Evolutionary conservation across 352 stramenopile genomes (phyloP).

Genomic region (Blastocystis hominis): DNA sequence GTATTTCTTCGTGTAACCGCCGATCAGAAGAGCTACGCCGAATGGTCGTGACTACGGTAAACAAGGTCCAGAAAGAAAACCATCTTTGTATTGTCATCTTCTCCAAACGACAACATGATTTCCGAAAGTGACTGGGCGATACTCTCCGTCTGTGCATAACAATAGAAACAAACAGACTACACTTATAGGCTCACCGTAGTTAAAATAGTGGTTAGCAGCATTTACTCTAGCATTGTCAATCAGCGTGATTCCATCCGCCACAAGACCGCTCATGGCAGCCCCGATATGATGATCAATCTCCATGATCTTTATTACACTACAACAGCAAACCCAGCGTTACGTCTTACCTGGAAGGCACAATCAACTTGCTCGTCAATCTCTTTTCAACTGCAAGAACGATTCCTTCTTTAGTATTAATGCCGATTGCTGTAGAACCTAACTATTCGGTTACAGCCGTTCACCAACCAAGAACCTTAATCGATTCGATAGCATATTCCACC

Average conservation of each 20-base stretch:
- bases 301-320: constrained; percentile 97
- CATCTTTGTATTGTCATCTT: constrained; percentile 82
- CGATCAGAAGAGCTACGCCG: constrained; percentile 91
- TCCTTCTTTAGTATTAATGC: constrained; percentile 90
- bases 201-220: constrained; percentile 93
- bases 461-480: constrained; percentile 76
- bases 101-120: constrained; percentile 86
- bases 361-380: constrained; percentile 83
- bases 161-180: constrained; percentile 62
- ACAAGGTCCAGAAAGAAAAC: background rate
- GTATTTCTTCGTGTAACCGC: constrained; percentile 82
- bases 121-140: constrained; percentile 96
- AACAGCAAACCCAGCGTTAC: constrained; percentile 28
- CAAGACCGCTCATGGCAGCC: constrained; percentile 92
- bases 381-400: constrained; percentile 97
- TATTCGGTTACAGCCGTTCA: constrained; percentile 57
- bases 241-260: constrained; percentile 91
- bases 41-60: constrained; percentile 80
- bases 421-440: constrained; percentile 93
- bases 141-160: constrained; percentile 68
- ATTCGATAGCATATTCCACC: constrained; percentile 94
- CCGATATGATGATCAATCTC: constrained; percentile 95
- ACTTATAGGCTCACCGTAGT: constrained; percentile 87
- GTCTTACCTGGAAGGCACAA: constrained; percentile 78
- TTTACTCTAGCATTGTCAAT: constrained; percentile 97